Base-by-base conservation (phyloP, 83 land plant species). In the Picea abies region DNA sequence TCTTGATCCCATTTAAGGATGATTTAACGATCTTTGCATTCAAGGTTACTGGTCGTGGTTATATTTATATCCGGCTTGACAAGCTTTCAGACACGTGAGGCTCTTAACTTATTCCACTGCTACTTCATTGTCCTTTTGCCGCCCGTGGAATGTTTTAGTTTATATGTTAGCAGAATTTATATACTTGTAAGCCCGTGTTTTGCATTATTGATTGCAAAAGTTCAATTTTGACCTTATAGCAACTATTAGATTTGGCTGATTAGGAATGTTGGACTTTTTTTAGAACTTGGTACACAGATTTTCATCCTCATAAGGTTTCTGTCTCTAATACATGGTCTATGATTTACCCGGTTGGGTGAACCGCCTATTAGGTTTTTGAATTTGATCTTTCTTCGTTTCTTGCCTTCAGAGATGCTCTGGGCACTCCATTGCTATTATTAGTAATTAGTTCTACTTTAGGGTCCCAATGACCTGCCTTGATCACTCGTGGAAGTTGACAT, bases 31-130 rank as follows among this genome's bases (percentile, higher is more conserved):
- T 94, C 37, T 94, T 66, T 41, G 84, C 94, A 44, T 94, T 94
- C 84, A 94, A 92, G 82, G 83, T 84, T n/a, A 83, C 92, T 75
- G 83, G 87, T 26, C 86, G 83, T 32, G 96, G 96, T 41, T 90
- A 88, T 79, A 80, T 94, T 23, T 90, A 90, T 80, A 84, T 94
- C 49, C 87, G 96, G 32, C 87, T 94, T 3, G 96, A 94, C 73
- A 94, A 94, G 84, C 86, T 92, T 23, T 85, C 94, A 5, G 82
- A 88, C 81, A 78, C 78, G 96, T 94, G 70, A 83, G 86, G 60
- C 60, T 75, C 70, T 37, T 72, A 72, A 39, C 52, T 41, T 49
- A 72, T n/a, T 47, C 10, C 76, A 32, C 41, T 44, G 23, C 44
- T 44, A 39, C 41, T 20, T 10, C 56, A 8, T 25, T 60, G 22